A percentile compares a stretch with the other conserved stretches of the same genome.
These are phyloP conservation scores for Candida buenavistaensis DNA, from an alignment of 1,139 yeast genomes.

Conservation along the genomic window DNA sequence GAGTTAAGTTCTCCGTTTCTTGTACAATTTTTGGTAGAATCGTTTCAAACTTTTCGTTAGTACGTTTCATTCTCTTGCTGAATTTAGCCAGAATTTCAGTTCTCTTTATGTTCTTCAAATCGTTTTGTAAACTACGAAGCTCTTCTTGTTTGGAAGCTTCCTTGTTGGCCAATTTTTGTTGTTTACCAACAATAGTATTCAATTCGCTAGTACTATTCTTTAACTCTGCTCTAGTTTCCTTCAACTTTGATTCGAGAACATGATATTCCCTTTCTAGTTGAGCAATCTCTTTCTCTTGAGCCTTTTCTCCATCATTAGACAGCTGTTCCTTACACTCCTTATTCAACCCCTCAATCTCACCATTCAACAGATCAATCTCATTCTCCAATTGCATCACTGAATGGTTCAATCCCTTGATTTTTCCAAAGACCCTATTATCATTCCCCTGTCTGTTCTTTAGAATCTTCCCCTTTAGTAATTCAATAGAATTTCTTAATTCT, in stretches of 20 bases:
- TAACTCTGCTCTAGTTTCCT: constrained; percentile 22
- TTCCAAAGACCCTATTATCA: constrained; percentile 37
- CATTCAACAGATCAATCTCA: constrained; percentile 31
- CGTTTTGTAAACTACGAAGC: constrained; percentile 24
- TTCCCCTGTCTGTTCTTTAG: constrained; percentile 31
- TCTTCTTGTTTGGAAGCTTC: constrained; percentile 27
- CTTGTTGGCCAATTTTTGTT: constrained; percentile 29
- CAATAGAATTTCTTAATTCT: constrained; percentile 59
- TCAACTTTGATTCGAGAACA: constrained; percentile 28
- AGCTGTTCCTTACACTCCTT: constrained; percentile 16
- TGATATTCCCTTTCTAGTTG: constrained; percentile 24
- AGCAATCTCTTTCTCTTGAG: constrained; percentile 22
- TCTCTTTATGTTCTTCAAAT: constrained; percentile 31
- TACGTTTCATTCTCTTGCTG: constrained; percentile 28
- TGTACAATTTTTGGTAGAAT: constrained; percentile 35
- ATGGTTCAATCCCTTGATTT: constrained; percentile 43
- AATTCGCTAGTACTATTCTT: constrained; percentile 25
- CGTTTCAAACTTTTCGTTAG: constrained; percentile 39
- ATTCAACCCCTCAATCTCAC: constrained; percentile 20
- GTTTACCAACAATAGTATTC: constrained; percentile 22
- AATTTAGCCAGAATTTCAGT: constrained; percentile 27
- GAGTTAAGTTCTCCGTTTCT: constrained; percentile 17
- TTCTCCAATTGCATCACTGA: constrained; percentile 41
- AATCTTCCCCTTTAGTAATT: constrained; percentile 50
- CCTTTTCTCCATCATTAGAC: constrained; percentile 22